Conservation (phyloP, 2,329 filamentous ascomycete genomes). For the Cordyceps cateniannulata region DNA sequence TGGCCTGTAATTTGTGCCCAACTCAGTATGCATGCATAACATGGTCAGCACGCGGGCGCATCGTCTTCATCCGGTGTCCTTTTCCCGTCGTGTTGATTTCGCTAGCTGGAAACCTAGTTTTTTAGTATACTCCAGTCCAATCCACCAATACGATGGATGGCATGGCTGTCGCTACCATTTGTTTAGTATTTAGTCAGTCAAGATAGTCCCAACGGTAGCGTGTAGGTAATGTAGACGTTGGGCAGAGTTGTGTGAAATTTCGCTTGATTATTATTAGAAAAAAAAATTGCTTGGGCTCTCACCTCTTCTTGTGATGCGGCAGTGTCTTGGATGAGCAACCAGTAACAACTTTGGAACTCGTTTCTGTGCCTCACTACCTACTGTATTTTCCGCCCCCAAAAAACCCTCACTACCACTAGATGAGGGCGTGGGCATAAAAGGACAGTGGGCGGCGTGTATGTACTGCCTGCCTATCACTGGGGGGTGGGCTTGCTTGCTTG, state of each 20-base stretch:
- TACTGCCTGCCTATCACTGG: too few relatives aligned
- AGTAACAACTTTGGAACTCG: too few relatives aligned
- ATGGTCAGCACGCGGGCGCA: neutral
- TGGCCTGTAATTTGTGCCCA: neutral
- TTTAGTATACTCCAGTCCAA: neutral
- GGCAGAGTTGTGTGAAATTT: too few relatives aligned
- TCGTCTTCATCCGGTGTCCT: neutral
- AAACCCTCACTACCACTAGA: neutral
- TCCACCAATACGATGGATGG: neutral
- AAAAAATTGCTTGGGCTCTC: too few relatives aligned
- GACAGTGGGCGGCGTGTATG: too few relatives aligned
- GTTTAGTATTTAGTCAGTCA: neutral
- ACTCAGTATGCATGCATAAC: neutral
- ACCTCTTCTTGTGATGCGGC: too few relatives aligned
- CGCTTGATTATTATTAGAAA: too few relatives aligned
- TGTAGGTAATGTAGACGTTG: too few relatives aligned
- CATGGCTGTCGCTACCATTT: neutral
- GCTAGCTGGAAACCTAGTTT: neutral
- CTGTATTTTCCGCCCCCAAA: conserved; percentile 4
- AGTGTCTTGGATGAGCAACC: too few relatives aligned
- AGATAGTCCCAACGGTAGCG: too few relatives aligned
- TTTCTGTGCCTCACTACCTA: too few relatives aligned
- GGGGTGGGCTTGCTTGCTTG: too few relatives aligned
- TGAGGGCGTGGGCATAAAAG: neutral
- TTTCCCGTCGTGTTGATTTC: neutral